Conservation (phyloP, 1,284 basidiomycete genomes). For the Xerocomus minutiporus region DNA sequence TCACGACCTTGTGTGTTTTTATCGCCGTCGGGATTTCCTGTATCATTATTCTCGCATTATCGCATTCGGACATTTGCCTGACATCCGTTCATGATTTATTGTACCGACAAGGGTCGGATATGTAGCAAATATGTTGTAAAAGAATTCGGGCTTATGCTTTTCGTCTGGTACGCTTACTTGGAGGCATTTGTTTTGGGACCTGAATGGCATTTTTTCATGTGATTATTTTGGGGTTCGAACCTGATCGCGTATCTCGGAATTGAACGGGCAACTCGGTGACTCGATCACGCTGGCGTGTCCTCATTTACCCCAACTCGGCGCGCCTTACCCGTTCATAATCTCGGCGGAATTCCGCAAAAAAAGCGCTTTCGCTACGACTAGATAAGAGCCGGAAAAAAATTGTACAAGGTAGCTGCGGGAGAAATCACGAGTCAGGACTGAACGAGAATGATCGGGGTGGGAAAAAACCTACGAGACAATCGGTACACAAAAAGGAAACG, state of each 20-base stretch:
- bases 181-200: neutral
- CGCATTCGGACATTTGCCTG: conserved; percentile 24
- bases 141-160: conserved; percentile 17
- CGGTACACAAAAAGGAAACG: conserved; percentile 2
- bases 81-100: conserved; percentile 14
- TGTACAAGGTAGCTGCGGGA: conserved; percentile 23
- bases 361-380: neutral
- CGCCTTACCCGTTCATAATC: neutral
- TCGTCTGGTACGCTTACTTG: neutral
- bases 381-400: neutral
- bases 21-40: conserved; percentile 23
- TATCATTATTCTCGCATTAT: conserved; percentile 35
- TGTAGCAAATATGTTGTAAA: conserved; percentile 38
- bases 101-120: conserved; percentile 22
- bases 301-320: neutral
- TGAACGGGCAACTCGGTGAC: neutral
- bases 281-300: neutral
- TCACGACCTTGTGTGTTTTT: conserved; percentile 29
- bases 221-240: neutral
- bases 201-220: conserved; percentile 1
- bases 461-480: conserved; percentile 13
- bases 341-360: conserved; percentile 19
- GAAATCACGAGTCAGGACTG: conserved; percentile 19
- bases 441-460: conserved; percentile 19
- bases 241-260: conserved; percentile 1